Base-by-base conservation (phyloP, 2,329 filamentous ascomycete genomes). In the Septoria linicola region DNA sequence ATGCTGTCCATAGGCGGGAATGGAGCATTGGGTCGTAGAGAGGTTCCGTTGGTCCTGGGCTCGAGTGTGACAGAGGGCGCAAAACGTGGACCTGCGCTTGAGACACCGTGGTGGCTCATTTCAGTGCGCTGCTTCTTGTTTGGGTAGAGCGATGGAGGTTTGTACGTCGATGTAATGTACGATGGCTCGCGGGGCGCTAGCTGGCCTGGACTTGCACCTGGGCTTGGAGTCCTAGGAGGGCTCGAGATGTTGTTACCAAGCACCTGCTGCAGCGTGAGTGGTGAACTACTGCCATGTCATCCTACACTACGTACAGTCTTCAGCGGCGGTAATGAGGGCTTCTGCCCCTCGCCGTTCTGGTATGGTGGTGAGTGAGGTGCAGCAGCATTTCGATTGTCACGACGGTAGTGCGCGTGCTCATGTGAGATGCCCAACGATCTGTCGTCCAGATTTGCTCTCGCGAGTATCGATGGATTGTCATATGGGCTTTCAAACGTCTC, bases 71-170 rank as follows among this genome's bases (percentile, higher is more conserved):
- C 31, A 8, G 56, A 50, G 5, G 59, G 46, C 30, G 52, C 36
- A 7, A 57, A 55, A 2, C 51, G 31, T 20, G 59, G 47, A 10
- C 43, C 51, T 23, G 49, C 32, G 17, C 11, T 55, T 16, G 36
- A 42, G 5, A 52, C 14, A 8, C 45, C 51, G 6, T 58, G 49
- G 35, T 27, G 37, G 0, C 23, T 21, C 25, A 34, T 17, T 19
- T 61, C 62, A 3, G 60, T 67, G 21, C 64, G 55, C 23, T 59
- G 59, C 50, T 66, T 68, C 59, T 69, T 68, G 58, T 67, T 66
- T 2, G 67, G 67, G 47, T 69, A 68, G 1, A 69, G 55, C 16
- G 65, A 58, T 11, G 63, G 59, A 11, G 67, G 67, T 48, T 67
- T 68, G 61, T 66, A 68, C 2, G 63, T 66, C 11, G 58, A 56